Base-by-base conservation (phyloP, 345 rosid genomes). In the Dovyalis caffra region DNA sequence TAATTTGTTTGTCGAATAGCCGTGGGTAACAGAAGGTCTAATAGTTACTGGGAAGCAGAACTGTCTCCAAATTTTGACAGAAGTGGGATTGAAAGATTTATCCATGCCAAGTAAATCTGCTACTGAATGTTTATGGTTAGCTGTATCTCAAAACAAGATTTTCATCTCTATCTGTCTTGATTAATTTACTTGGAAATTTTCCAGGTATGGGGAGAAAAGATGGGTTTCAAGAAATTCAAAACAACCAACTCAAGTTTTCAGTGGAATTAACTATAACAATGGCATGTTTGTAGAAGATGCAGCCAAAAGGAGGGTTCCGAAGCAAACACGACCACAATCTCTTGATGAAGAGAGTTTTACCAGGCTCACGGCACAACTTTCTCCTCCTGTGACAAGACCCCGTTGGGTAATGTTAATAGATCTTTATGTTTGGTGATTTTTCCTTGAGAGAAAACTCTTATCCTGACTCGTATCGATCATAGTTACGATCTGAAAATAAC, bases 341-440 rank as follows among this genome's bases (percentile, higher is more conserved):
- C 90, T 90, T 26, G 97, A 90, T 33, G 92, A 87, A 70, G 88
- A 80, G 66, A 84, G 84, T 72, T 87, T 91, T 79, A 74, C 82
- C 7, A 80, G 83, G 68, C 85, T 85, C 70, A 40, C 78, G 64
- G 77, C 57, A 56, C 79, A 84, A 66, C 69, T 72, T 37, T 66
- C 82, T 66, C 80, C 84, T 53, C 87, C 85, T 26, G 74, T 82
- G 40, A 71, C 77, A 56, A 86, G 86, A 79, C 56, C 75, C 28
- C 89, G 90, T 0, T 84, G 82, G 91, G 93, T 88, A 89, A 47
- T 56, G 35, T 4, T 28, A 20, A 32, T 28, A 38, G 38, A 43
- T 12, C 56, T 14, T 21, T 1, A 23, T 37, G 7, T 15, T n/a
- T 14, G 14, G 32, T 45, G 32, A 37, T 35, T 28, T 47, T 12